These are phyloP conservation scores for Manihot esculenta DNA, from an alignment of 441 rosid species.

Conservation along the genomic window DNA sequence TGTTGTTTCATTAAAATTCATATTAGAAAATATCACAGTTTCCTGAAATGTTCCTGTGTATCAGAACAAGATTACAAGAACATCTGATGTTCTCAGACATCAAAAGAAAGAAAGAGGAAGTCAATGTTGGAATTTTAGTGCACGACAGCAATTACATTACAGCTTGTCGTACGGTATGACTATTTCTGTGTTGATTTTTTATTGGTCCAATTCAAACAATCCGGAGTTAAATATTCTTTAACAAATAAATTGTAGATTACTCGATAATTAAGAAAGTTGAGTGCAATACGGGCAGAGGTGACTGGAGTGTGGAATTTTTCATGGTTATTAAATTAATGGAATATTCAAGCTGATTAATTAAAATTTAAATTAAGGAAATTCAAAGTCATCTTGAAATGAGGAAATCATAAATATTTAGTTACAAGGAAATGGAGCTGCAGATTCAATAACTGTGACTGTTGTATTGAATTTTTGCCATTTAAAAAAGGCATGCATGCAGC, in stretches of 20 bases:
- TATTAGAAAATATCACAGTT: not conserved
- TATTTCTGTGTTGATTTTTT: slow-evolving; percentile 4
- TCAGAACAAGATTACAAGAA: slow-evolving; percentile 29
- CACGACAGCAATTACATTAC: not conserved
- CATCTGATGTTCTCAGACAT: slow-evolving; percentile 42
- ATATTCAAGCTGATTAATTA: too few relatives aligned
- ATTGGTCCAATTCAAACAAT: slow-evolving; percentile 12
- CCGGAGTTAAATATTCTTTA: not conserved
- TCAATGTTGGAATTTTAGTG: slow-evolving; percentile 3
- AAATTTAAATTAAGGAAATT: not conserved
- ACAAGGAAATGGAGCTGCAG: not conserved
- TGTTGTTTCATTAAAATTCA: not conserved
- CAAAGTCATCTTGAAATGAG: slow-evolving; percentile 26
- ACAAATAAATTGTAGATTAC: not conserved
- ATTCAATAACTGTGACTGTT: too few relatives aligned
- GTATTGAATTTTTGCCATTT: too few relatives aligned
- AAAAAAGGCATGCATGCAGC: too few relatives aligned
- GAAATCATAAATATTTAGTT: not conserved
- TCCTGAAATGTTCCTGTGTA: too few relatives aligned
- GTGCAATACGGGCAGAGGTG: slow-evolving; percentile 3
- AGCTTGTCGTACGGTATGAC: slow-evolving; percentile 1
- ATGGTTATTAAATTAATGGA: not conserved
- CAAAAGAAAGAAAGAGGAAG: slow-evolving; percentile 1
- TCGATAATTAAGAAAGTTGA: not conserved
- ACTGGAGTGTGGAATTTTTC: not conserved